Conservation (phyloP, 345 rosid genomes). For the Gossypioides kirkii region DNA sequence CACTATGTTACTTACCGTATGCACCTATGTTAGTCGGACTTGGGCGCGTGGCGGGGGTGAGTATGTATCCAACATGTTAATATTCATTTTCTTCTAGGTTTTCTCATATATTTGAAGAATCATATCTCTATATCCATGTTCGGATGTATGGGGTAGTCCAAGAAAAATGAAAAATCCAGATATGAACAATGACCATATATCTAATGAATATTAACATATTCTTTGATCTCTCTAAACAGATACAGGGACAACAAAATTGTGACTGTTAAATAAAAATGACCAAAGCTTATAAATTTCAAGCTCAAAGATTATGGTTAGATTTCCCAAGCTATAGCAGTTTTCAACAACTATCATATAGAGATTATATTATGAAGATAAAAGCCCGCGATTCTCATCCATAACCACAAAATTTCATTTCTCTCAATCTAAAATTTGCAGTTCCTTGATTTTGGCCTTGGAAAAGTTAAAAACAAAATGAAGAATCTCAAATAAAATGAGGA, state of each 20-base stretch:
- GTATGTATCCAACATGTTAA: too few relatives aligned
- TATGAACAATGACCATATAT: too few relatives aligned
- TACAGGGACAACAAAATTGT: not conserved
- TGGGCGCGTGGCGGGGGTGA: too few relatives aligned
- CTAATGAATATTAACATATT: not conserved
- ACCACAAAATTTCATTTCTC: not conserved
- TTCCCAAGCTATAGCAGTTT: not conserved
- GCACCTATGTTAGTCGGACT: too few relatives aligned
- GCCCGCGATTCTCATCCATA: not conserved
- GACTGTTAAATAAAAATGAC: not conserved
- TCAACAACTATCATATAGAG: not conserved
- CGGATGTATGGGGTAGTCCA: too few relatives aligned
- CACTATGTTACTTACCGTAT: not conserved
- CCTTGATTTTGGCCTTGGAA: too few relatives aligned
- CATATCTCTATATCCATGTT: too few relatives aligned
- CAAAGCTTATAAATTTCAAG: constrained; percentile 3
- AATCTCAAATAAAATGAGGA: not conserved
- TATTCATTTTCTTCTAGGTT: too few relatives aligned
- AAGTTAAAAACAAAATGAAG: not conserved
- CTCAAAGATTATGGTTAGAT: not conserved
- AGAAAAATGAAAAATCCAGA: too few relatives aligned
- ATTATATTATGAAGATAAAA: not conserved
- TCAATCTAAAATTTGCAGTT: too few relatives aligned
- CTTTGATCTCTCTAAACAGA: not conserved
- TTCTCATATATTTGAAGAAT: too few relatives aligned